Base-by-base conservation (phyloP, 345 rosid genomes). In the Gossypium bickii region DNA sequence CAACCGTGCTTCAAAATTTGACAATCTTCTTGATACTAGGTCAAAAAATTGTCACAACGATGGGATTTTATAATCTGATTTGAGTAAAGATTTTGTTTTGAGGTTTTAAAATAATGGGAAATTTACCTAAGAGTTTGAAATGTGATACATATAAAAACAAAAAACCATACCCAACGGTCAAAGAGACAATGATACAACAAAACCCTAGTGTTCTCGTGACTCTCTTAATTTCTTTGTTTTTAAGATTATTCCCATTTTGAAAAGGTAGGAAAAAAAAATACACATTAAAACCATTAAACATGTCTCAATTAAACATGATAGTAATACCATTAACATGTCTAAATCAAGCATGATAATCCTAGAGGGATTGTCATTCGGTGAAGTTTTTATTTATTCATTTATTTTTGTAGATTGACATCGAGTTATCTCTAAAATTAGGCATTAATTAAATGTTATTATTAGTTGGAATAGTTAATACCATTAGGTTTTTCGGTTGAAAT, bases 131-230 rank as follows among this genome's bases (percentile, higher is more conserved):
- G 59, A 67, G 41, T 67, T 67, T 67, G 56, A 67, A 67, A 67
- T 67, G 18, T 24, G 38, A 20, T 38, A 2, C 71, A 22, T 67
- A 7, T 22, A 7, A 47, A 45, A 22, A 47, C 55, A 67, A 47
- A 67, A 9, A 51, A 22, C 18, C 38, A 7, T 24, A 7, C 7
- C 17, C 71, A 45, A 67, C 9, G 55, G 53, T 47, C 38, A 12
- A 47, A 45, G 41, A 67, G 49, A 22, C 18, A 67, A 13, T 47
- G 55, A 55, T 45, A 10, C 13, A 7, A 13, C 56, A 45, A 47
- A 47, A 24, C 56, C 56, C 71, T 2, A 24, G 71, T 13, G 55
- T 67, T 67, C 56, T 67, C 71, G 56, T 67, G 71, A 67, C 71
- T 45, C 20, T 67, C 71, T 22, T 48, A 1, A 47, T 38, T 38